These are phyloP conservation scores for Leptographium galeiforme DNA, from an alignment of 2,329 filamentous ascomycete species.

Conservation along the genomic window DNA sequence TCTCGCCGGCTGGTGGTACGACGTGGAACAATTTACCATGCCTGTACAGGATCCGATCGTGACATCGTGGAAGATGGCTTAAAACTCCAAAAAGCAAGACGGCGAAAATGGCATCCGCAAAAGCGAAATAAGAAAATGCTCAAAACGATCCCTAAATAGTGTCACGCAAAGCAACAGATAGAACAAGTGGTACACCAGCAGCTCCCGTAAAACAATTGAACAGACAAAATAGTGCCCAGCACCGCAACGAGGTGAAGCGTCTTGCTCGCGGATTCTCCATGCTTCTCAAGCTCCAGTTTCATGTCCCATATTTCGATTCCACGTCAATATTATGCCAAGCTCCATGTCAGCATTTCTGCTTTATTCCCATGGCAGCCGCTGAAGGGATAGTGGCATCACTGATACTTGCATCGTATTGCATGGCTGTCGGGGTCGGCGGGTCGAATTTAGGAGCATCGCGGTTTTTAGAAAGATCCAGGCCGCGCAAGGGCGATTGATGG, in stretches of 20 bases:
- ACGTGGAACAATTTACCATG: too few species aligned
- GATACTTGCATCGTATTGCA: constrained; percentile 3
- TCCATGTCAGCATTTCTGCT: neutral
- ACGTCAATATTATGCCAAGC: neutral
- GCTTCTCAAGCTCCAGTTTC: neutral
- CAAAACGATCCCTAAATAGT: too few species aligned
- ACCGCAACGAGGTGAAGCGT: neutral
- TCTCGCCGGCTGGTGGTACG: too few species aligned
- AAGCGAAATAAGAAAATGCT: too few species aligned
- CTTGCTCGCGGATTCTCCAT: neutral
- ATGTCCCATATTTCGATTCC: neutral
- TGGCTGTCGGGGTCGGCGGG: constrained; percentile 9
- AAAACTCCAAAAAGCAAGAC: too few species aligned
- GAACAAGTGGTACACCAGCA: too few species aligned
- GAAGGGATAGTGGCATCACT: neutral
- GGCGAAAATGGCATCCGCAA: too few species aligned
- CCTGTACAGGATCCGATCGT: too few species aligned
- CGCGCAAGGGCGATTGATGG: neutral
- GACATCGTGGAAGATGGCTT: too few species aligned
- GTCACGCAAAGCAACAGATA: too few species aligned
- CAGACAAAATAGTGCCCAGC: neutral
- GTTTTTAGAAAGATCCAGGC: neutral
- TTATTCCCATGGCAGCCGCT: neutral
- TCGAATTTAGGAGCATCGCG: constrained; percentile 3
- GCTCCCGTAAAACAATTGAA: neutral